Evolutionary conservation across 345 rosid species (phyloP).

Genomic region (Brassica incana): DNA sequence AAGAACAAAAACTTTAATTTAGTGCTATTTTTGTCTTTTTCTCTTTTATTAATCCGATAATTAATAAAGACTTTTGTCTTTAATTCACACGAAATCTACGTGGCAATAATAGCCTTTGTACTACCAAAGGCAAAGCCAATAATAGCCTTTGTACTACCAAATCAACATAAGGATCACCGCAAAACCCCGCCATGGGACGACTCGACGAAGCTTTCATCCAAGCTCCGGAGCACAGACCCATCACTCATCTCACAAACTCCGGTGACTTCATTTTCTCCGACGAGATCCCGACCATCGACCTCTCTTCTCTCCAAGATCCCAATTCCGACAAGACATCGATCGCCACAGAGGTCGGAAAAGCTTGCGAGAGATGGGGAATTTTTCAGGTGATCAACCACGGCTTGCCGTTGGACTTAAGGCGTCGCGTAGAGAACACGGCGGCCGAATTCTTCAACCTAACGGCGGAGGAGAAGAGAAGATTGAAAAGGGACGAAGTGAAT

Average conservation of each 20-base stretch:
- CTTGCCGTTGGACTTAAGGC: slow-evolving; percentile 49
- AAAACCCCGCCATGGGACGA: slow-evolving; percentile 45
- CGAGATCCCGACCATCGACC: slow-evolving; percentile 66
- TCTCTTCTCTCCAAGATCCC: slow-evolving; percentile 37
- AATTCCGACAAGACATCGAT: slow-evolving; percentile 25
- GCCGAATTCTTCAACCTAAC: slow-evolving; percentile 57
- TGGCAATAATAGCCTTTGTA: neutral
- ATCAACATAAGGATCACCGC: neutral
- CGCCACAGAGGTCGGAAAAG: slow-evolving; percentile 49
- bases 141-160: neutral
- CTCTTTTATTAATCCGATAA: neutral
- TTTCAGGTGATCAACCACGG: slow-evolving; percentile 89
- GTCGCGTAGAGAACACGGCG: slow-evolving; percentile 41
- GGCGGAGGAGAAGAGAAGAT: slow-evolving; percentile 59
- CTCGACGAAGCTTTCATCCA: slow-evolving; percentile 60
- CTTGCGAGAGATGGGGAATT: slow-evolving; percentile 84
- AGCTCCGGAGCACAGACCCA: slow-evolving; percentile 53
- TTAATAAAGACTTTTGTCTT: neutral
- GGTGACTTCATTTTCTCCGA: slow-evolving; percentile 25
- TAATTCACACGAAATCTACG: neutral
- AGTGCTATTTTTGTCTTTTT: too few species aligned
- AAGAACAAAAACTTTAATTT: too few species aligned
- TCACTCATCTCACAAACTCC: slow-evolving; percentile 23
- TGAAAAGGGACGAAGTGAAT: slow-evolving; percentile 63
- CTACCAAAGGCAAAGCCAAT: slow-evolving; percentile 3